Conservation (phyloP, 495 filamentous ascomycete genomes). For the Talaromyces ruber region DNA sequence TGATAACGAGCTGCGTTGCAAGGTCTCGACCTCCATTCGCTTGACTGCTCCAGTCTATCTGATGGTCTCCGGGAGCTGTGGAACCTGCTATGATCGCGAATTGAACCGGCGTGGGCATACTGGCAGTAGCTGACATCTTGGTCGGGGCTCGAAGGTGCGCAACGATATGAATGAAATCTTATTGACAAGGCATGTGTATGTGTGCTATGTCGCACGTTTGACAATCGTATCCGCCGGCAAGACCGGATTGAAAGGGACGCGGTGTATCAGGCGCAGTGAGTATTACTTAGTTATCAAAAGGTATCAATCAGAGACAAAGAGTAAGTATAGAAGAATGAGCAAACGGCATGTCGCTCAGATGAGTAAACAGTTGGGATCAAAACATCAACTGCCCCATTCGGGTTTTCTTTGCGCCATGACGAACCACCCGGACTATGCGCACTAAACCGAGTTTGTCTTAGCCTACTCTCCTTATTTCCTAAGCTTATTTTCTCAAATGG, state of each 20-base stretch:
- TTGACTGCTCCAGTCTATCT: slow-evolving; percentile 23
- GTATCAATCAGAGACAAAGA: not conserved
- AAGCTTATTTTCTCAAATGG: not conserved
- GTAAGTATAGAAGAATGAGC: not conserved
- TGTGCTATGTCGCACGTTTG: not conserved
- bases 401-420: not conserved
- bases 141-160: not conserved
- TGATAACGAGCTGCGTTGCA: slow-evolving; percentile 51
- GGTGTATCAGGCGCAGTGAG: not conserved
- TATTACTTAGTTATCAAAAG: not conserved
- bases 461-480: not conserved
- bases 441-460: not conserved
- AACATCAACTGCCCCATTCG: not conserved
- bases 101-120: not conserved
- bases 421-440: not conserved
- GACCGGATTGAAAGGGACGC: not conserved
- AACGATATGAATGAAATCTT: not conserved
- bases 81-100: not conserved
- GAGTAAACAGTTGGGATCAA: not conserved
- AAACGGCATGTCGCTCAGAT: not conserved
- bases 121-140: not conserved
- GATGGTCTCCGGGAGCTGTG: not conserved
- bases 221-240: not conserved
- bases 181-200: not conserved
- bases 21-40: slow-evolving; percentile 41